A percentile compares a stretch with the other conserved stretches of the same genome.
Conservation (phyloP, 208 protist species). For the Leishmania tarentolae region DNA sequence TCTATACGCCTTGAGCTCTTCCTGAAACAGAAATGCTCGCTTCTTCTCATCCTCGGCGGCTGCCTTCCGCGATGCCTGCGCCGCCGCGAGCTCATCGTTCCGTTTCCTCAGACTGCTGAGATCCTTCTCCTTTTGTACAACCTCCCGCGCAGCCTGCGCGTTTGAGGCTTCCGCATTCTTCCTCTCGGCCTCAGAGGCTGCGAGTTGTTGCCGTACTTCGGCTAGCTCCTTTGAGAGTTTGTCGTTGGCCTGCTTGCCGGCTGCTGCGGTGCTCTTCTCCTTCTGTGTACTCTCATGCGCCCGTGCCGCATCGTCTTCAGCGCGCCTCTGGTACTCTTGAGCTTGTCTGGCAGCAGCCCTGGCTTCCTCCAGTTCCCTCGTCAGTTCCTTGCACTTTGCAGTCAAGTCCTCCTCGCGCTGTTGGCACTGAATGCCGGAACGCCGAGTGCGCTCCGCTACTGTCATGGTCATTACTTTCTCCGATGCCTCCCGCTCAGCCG, state of each 20-base stretch:
- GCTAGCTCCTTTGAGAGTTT: slow-evolving; percentile 32
- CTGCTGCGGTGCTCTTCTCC: slow-evolving; percentile 6
- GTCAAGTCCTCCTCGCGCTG: slow-evolving; percentile 35
- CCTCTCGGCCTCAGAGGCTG: slow-evolving; percentile 15
- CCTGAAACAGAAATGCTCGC: slow-evolving; percentile 6
- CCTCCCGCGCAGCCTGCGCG: slow-evolving; percentile 10
- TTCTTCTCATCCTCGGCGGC: slow-evolving; percentile 21
- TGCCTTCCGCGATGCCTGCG: slow-evolving; percentile 24
- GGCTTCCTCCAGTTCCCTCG: slow-evolving; percentile 37
- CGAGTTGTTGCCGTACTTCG: slow-evolving; percentile 26
- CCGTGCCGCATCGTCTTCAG: slow-evolving; percentile 42
- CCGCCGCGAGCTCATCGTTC: slow-evolving; percentile 15
- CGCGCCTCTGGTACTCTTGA: slow-evolving; percentile 20
- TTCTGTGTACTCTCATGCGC: slow-evolving; percentile 16
- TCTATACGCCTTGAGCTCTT: slow-evolving; percentile 15
- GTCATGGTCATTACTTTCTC: slow-evolving; percentile 32
- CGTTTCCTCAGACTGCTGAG: slow-evolving; percentile 16
- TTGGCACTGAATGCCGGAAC: slow-evolving; percentile 23
- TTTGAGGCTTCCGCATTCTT: slow-evolving; percentile 24
- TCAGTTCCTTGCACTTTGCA: slow-evolving; percentile 33
- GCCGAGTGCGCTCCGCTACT: slow-evolving; percentile 22
- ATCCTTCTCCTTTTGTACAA: slow-evolving; percentile 20
- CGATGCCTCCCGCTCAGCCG: slow-evolving; percentile 27
- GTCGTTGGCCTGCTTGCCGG: slow-evolving; percentile 6
- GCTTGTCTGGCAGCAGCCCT: slow-evolving; percentile 37